Evolutionary conservation across 495 filamentous ascomycete species (phyloP).

Genomic region (Aspergillus bridgeri): DNA sequence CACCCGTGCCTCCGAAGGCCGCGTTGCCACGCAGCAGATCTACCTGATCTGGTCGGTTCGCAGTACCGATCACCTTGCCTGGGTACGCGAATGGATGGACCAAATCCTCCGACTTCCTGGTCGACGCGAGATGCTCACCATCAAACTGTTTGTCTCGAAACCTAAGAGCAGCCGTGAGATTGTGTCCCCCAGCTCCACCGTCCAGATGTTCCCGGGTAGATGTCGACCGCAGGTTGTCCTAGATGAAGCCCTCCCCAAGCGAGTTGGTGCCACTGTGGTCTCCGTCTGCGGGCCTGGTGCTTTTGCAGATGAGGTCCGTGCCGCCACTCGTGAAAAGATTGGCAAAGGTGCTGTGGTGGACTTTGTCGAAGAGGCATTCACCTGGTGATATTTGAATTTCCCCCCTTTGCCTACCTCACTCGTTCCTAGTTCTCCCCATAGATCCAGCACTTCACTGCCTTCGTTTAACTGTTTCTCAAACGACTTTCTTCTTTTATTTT

Average conservation of each 20-base stretch:
- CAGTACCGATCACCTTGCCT: slow-evolving; percentile 81
- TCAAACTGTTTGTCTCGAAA: slow-evolving; percentile 87
- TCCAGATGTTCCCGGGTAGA: slow-evolving; percentile 85
- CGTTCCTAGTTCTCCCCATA: not conserved
- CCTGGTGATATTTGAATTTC: slow-evolving; percentile 53
- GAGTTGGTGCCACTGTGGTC: slow-evolving; percentile 80
- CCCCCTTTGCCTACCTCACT: slow-evolving; percentile 8
- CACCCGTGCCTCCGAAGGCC: slow-evolving; percentile 61
- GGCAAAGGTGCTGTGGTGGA: slow-evolving; percentile 69
- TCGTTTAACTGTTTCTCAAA: not conserved
- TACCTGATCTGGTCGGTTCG: slow-evolving; percentile 90
- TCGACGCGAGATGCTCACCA: slow-evolving; percentile 74
- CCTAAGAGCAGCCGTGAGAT: slow-evolving; percentile 78
- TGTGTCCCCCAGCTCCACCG: slow-evolving; percentile 71
- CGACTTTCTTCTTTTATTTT: not conserved
- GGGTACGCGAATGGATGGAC: slow-evolving; percentile 96
- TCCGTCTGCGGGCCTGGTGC: slow-evolving; percentile 87
- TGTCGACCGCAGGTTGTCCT: slow-evolving; percentile 58
- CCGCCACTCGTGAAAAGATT: slow-evolving; percentile 62
- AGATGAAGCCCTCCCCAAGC: slow-evolving; percentile 69
- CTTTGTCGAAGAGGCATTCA: slow-evolving; percentile 95
- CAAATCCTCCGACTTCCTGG: slow-evolving; percentile 80
- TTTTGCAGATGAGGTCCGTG: slow-evolving; percentile 82
- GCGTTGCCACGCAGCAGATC: slow-evolving; percentile 73
- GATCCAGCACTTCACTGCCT: not conserved